A percentile compares a stretch with the other conserved stretches of the same genome.
These are phyloP conservation scores for Theobroma cacao DNA, from an alignment of 345 rosid species.

Conservation along the genomic window DNA sequence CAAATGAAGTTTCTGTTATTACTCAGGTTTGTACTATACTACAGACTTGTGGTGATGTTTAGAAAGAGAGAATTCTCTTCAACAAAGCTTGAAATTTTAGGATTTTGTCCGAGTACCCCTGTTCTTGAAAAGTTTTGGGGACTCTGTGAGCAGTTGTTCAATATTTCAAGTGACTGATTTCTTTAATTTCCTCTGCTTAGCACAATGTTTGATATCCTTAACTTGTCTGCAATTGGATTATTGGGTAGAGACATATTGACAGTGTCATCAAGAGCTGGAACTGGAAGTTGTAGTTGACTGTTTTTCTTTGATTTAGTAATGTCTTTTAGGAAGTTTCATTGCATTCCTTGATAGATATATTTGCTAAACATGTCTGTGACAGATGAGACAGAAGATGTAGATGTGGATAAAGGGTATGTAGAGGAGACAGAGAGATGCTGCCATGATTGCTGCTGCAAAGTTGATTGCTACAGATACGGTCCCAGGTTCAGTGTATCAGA, in stretches of 20 bases:
- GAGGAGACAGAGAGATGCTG: constrained; percentile 92
- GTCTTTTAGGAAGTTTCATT: too few relatives aligned
- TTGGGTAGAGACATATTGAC: too few relatives aligned
- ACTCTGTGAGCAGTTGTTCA: constrained; percentile 69
- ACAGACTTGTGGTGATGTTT: constrained; percentile 78
- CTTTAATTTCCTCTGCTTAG: background rate
- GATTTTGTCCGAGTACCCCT: constrained; percentile 59
- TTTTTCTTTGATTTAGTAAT: too few relatives aligned
- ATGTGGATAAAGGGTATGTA: constrained; percentile 65
- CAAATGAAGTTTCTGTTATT: constrained; percentile 22
- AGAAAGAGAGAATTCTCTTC: constrained; percentile 57
- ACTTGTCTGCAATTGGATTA: background rate
- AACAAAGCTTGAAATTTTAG: constrained; percentile 69
- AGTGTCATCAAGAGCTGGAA: too few relatives aligned
- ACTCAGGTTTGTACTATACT: constrained; percentile 68
- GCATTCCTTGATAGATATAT: too few relatives aligned
- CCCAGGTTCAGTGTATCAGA: constrained; percentile 49
- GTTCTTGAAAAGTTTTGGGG: constrained; percentile 71
- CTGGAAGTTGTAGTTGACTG: too few relatives aligned
- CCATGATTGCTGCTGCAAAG: constrained; percentile 86
- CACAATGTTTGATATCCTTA: background rate
- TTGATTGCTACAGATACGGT: constrained; percentile 60
- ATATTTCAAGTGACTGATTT: constrained; percentile 54
- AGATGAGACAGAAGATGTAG: constrained; percentile 90
- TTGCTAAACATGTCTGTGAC: constrained; percentile 6